Evolutionary conservation across 2,329 filamentous ascomycete genomes (phyloP).

Genomic region (Pseudogymnoascus sp.): DNA sequence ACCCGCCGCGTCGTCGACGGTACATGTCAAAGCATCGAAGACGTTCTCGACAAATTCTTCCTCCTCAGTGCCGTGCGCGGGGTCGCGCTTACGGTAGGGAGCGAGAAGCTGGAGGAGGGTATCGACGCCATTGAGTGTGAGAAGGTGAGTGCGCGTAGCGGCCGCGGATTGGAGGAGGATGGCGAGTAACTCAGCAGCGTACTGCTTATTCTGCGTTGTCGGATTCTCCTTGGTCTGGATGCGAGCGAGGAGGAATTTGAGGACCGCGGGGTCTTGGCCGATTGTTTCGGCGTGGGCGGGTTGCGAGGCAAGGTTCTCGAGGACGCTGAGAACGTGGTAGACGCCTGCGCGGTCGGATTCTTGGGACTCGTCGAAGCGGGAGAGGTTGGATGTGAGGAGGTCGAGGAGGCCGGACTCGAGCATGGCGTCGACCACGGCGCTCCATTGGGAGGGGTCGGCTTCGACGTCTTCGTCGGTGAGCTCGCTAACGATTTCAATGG

Average conservation of each 20-base stretch:
- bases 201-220: conserved; percentile 88
- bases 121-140: conserved; percentile 65
- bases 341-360: conserved; percentile 74
- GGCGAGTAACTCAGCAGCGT: conserved; percentile 83
- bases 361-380: conserved; percentile 67
- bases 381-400: conserved; percentile 69
- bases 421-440: conserved; percentile 60
- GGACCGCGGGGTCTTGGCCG: conserved; percentile 56
- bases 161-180: conserved; percentile 74
- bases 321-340: conserved; percentile 72
- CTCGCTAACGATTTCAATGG: conserved; percentile 82
- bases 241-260: conserved; percentile 71
- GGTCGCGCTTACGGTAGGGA: conserved; percentile 77
- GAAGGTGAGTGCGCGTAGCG: conserved; percentile 56
- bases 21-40: conserved; percentile 76
- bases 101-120: conserved; percentile 74
- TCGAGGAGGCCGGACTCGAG: conserved; percentile 64
- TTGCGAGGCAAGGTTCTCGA: conserved; percentile 80
- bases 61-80: conserved; percentile 75
- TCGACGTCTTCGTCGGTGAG: conserved; percentile 88
- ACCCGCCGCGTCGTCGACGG: conserved; percentile 66
- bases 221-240: conserved; percentile 60
- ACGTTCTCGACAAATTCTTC: conserved; percentile 93
- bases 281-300: conserved; percentile 62
- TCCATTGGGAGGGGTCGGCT: conserved; percentile 74